A percentile compares a stretch with the other conserved stretches of the same genome.
phyloP scores from a whole-genome alignment of 768 basidiomycete species.

The Favolaschia claudopus region DNA sequence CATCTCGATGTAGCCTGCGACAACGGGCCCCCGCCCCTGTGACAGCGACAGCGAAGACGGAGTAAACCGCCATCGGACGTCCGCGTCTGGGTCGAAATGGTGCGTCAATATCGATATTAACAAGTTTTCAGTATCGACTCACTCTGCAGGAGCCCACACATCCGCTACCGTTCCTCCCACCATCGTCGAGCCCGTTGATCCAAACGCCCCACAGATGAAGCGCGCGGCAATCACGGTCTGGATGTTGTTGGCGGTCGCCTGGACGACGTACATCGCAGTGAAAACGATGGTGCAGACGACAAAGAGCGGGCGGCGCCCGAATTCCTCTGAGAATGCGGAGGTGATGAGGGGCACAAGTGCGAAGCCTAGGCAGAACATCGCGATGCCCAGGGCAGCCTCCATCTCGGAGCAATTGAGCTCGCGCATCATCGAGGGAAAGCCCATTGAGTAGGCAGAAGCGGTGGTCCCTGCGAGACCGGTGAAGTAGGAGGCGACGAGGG shows the following conservation, averaged over 20 bases:
- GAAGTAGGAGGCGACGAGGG: slow-evolving; percentile 41
- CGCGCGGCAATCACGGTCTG: slow-evolving; percentile 49
- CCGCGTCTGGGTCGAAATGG: no score
- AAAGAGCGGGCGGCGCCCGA: slow-evolving; percentile 58
- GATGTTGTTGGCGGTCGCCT: neutral
- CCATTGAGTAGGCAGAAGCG: slow-evolving; percentile 45
- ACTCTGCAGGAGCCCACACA: slow-evolving; percentile 57
- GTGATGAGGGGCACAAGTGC: slow-evolving; percentile 59
- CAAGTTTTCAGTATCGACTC: slow-evolving; percentile 8
- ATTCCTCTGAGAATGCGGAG: slow-evolving; percentile 64
- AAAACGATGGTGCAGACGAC: slow-evolving; percentile 48
- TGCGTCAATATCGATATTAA: neutral
- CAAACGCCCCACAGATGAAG: slow-evolving; percentile 55
- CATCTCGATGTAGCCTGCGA: slow-evolving; percentile 61
- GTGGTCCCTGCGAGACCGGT: slow-evolving; percentile 39
- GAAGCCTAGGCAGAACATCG: slow-evolving; percentile 58
- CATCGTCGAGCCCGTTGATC: slow-evolving; percentile 60
- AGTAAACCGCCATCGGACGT: slow-evolving; percentile 64
- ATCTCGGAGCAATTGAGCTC: slow-evolving; percentile 42
- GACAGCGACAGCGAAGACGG: slow-evolving; percentile 53
- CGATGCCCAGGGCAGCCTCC: slow-evolving; percentile 43
- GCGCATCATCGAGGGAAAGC: slow-evolving; percentile 53
- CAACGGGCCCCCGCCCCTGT: slow-evolving; percentile 59
- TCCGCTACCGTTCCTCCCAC: slow-evolving; percentile 63
- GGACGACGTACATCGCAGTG: slow-evolving; percentile 23